A percentile compares a stretch with the other conserved stretches of the same genome.
Evolutionary conservation across 257 asterid genomes (phyloP).

Genomic region (Catharanthus roseus): DNA sequence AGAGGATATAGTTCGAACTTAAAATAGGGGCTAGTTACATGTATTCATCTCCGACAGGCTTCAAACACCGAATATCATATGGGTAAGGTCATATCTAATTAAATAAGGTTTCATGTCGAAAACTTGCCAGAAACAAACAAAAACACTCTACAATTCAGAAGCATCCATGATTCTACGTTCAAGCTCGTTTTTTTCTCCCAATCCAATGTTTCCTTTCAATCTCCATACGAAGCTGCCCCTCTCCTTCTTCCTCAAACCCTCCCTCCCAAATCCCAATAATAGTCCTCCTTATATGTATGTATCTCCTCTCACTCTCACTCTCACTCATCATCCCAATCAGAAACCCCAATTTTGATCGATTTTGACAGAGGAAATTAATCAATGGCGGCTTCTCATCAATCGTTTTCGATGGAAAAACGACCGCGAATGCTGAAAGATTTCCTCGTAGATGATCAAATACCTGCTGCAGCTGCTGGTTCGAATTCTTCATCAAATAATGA

Average conservation of each 20-base stretch:
- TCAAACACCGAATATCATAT: constrained; percentile 21
- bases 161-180: constrained; percentile 53
- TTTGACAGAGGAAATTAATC: no score
- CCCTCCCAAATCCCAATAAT: no score
- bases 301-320: not conserved
- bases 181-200: constrained; percentile 37
- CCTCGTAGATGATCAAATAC: constrained; percentile 40
- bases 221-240: constrained; percentile 15
- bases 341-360: not conserved
- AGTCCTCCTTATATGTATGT: no score
- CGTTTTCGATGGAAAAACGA: constrained; percentile 21
- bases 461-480: constrained; percentile 23
- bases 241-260: constrained; percentile 4
- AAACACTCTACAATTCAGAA: constrained; percentile 16
- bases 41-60: constrained; percentile 38
- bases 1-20: no score
- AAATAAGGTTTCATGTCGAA: constrained; percentile 13
- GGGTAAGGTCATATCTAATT: not conserved
- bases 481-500: no score
- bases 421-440: constrained; percentile 70
- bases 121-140: not conserved
- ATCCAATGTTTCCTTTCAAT: constrained; percentile 6
- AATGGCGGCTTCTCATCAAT: constrained; percentile 27
- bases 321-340: not conserved
- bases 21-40: no score